These are phyloP conservation scores for Allium fistulosum DNA, from an alignment of 106 monocot genomes.

Conservation along the genomic window DNA sequence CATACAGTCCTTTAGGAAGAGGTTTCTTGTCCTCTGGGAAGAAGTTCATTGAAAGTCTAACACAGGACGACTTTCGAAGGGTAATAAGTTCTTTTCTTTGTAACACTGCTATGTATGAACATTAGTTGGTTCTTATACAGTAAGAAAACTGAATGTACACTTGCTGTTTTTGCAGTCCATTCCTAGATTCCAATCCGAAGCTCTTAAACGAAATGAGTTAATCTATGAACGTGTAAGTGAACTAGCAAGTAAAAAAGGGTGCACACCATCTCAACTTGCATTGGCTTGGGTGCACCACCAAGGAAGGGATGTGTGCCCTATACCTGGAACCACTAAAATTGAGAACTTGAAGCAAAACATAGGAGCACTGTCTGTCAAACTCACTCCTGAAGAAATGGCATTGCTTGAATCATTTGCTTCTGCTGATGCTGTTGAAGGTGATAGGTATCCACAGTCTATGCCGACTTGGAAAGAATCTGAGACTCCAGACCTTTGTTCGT, in stretches of 20 bases:
- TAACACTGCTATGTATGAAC: too few species aligned
- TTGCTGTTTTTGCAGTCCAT: slow-evolving; percentile 5
- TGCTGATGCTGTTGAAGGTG: slow-evolving; percentile 20
- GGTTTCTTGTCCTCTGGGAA: slow-evolving; percentile 41
- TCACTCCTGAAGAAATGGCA: slow-evolving; percentile 36
- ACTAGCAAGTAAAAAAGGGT: slow-evolving; percentile 58
- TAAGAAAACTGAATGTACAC: too few species aligned
- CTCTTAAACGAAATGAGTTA: slow-evolving; percentile 34
- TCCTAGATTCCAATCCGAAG: slow-evolving; percentile 50
- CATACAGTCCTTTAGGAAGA: slow-evolving; percentile 80
- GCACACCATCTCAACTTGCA: slow-evolving; percentile 74
- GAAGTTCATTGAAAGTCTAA: background rate
- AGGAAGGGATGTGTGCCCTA: slow-evolving; percentile 73
- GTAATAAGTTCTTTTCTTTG: too few species aligned
- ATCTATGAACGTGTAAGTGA: slow-evolving; percentile 61
- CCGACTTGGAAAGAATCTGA: slow-evolving; percentile 37
- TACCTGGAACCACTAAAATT: slow-evolving; percentile 60
- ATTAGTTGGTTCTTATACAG: too few species aligned
- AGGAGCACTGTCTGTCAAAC: slow-evolving; percentile 32
- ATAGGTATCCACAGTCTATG: slow-evolving; percentile 13
- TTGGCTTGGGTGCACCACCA: slow-evolving; percentile 81
- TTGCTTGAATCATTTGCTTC: slow-evolving; percentile 35
- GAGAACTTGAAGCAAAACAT: slow-evolving; percentile 48
- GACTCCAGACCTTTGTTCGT: slow-evolving; percentile 38
- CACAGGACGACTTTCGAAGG: slow-evolving; percentile 2